A percentile compares a stretch with the other conserved stretches of the same genome.
Conservation (phyloP, 2,329 filamentous ascomycete genomes). For the Colletotrichum tanaceti region DNA sequence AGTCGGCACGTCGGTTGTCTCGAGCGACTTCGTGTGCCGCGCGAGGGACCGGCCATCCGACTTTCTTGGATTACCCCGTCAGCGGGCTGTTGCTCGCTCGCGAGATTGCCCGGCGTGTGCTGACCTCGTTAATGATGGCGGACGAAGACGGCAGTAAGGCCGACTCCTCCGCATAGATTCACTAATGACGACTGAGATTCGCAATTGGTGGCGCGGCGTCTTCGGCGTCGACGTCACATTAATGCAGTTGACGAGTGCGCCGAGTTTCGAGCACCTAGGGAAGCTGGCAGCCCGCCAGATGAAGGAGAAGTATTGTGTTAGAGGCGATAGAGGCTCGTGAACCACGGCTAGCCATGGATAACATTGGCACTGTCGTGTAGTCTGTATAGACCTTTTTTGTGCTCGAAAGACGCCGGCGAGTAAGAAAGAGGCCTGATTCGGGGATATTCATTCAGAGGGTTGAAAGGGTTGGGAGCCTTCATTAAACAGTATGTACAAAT, state of each 20-base stretch:
- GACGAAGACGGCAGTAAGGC: constrained; percentile 41
- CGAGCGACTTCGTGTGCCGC: neutral
- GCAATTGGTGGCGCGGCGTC: constrained; percentile 41
- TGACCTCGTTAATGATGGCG: neutral
- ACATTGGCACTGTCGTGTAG: no score
- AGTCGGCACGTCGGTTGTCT: neutral
- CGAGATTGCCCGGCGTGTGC: neutral
- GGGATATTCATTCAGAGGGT: no score
- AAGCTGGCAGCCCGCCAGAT: neutral
- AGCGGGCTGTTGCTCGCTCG: neutral
- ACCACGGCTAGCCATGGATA: neutral
- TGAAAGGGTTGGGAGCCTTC: neutral
- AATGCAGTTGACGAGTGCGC: constrained; percentile 38
- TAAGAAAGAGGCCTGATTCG: neutral
- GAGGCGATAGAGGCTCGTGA: neutral
- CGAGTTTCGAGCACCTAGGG: constrained; percentile 12
- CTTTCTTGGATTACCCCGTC: neutral
- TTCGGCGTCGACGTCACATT: constrained; percentile 41
- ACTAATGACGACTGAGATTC: constrained; percentile 42
- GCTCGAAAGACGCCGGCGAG: no score
- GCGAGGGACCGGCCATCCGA: neutral
- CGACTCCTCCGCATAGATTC: constrained; percentile 37
- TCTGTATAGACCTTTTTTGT: neutral
- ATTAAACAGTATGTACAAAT: neutral
- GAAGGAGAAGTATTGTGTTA: neutral